A percentile compares a stretch with the other conserved stretches of the same genome.
Evolutionary conservation across 225 moss, liverwort and hornwort species (phyloP).

Genomic region (Climacium dendroides): DNA sequence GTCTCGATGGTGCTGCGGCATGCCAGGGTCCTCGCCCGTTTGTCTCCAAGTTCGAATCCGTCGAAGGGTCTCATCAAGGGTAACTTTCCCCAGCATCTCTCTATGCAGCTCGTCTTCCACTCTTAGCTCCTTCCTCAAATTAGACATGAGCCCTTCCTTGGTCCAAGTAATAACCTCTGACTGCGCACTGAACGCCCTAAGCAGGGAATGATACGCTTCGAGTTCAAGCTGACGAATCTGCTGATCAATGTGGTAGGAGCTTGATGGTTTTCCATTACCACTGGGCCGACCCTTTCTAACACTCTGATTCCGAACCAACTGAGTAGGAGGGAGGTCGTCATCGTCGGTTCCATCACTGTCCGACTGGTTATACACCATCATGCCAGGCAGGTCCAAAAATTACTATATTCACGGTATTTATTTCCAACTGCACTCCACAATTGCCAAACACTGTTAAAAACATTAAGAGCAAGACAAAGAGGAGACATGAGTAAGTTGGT

Average conservation of each 20-base stretch:
- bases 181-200: slow-evolving; percentile 88
- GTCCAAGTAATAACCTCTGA: slow-evolving; percentile 78
- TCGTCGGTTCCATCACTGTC: slow-evolving; percentile 66
- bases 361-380: slow-evolving; percentile 48
- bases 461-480: neutral
- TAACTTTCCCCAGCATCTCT: slow-evolving; percentile 62
- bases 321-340: slow-evolving; percentile 83
- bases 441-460: neutral
- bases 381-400: neutral
- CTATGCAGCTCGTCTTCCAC: slow-evolving; percentile 91
- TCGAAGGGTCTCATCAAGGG: slow-evolving; percentile 46
- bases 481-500: neutral
- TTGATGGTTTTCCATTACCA: slow-evolving; percentile 69
- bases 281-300: slow-evolving; percentile 63
- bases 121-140: slow-evolving; percentile 81
- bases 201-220: slow-evolving; percentile 75
- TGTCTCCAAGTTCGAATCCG: slow-evolving; percentile 66
- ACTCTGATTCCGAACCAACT: slow-evolving; percentile 30
- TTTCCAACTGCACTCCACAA: neutral
- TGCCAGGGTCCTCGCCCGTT: slow-evolving; percentile 41
- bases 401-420: neutral
- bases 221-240: slow-evolving; percentile 79
- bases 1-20: slow-evolving; percentile 36
- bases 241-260: slow-evolving; percentile 51
- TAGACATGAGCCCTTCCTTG: slow-evolving; percentile 76